Evolutionary conservation across 441 rosid genomes (phyloP).

Genomic region (Aleurites moluccanus): DNA sequence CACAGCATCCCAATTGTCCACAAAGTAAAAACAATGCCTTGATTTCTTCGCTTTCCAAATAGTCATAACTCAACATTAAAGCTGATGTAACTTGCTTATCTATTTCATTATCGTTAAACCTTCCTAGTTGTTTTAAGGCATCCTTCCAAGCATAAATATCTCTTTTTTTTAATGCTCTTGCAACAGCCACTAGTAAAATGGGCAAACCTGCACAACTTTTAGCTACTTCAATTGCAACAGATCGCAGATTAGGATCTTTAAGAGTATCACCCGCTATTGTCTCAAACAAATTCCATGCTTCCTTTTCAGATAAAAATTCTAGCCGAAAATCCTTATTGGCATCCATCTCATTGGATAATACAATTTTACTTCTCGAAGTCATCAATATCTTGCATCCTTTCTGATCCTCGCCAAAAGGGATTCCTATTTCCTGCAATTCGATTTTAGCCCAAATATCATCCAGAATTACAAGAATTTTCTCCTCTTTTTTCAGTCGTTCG

Average conservation of each 20-base stretch:
- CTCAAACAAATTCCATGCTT: constrained; percentile 19
- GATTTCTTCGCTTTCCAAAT: constrained; percentile 5
- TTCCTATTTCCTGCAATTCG: constrained; percentile 22
- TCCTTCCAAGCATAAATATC: constrained; percentile 14
- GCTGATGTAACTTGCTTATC: neutral
- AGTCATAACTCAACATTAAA: constrained; percentile 11
- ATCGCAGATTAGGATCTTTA: accelerated
- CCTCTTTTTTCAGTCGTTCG: constrained; percentile 3
- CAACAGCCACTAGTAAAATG: constrained; percentile 3
- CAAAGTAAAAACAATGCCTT: constrained; percentile 8
- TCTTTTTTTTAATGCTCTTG: neutral
- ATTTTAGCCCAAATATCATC: constrained; percentile 31
- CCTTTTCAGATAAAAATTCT: neutral
- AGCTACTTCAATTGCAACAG: neutral
- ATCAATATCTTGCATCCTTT: constrained; percentile 19
- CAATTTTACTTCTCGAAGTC: constrained; percentile 18
- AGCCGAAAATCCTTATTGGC: neutral
- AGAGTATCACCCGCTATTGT: neutral
- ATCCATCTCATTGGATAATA: constrained; percentile 31
- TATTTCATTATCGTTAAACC: neutral
- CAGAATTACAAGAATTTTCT: constrained; percentile 11
- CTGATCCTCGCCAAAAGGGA: constrained; percentile 13
- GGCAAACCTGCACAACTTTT: constrained; percentile 31
- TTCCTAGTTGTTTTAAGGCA: neutral
- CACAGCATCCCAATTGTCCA: accelerated